These are phyloP conservation scores for Trichophyton equinum DNA, from an alignment of 2,329 filamentous ascomycete genomes.

Conservation along the genomic window DNA sequence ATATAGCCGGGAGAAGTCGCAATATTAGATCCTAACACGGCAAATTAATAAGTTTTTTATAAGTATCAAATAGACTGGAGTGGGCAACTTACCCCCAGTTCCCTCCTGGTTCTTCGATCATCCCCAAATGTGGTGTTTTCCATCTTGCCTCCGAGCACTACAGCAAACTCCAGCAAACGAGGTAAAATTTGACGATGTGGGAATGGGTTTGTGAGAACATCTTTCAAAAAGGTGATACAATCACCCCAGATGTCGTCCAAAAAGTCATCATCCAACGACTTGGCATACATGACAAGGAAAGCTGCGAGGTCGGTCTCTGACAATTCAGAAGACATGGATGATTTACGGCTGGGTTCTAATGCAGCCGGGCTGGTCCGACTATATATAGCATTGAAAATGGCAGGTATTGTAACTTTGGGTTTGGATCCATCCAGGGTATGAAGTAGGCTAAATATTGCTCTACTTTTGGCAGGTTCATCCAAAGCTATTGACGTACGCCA, in stretches of 20 bases:
- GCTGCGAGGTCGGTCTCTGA: conserved; percentile 72
- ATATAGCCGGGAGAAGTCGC: conserved; percentile 78
- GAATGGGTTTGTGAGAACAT: conserved; percentile 84
- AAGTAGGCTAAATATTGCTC: conserved; percentile 68
- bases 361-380: conserved; percentile 78
- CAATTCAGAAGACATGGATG: conserved; percentile 74
- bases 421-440: conserved; percentile 84
- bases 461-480: conserved; percentile 39
- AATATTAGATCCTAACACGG: conserved; percentile 65
- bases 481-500: conserved; percentile 51
- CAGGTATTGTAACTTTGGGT: conserved; percentile 82
- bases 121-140: conserved; percentile 97
- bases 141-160: conserved; percentile 83
- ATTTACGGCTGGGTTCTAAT: conserved; percentile 67
- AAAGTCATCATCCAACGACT: conserved; percentile 84
- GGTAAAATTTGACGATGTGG: conserved; percentile 86
- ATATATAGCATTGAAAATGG: conserved; percentile 91
- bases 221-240: conserved; percentile 78
- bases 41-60: too few relatives aligned
- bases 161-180: conserved; percentile 73
- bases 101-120: conserved; percentile 79
- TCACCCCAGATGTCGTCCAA: conserved; percentile 98
- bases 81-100: conserved; percentile 57
- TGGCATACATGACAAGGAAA: conserved; percentile 82
- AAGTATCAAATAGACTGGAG: too few relatives aligned